Conservation (phyloP, 306 rosid genomes). For the barrel medic (Medicago truncatula) region MtrunA17r5.0-ANR NC_053044.1:53004501-53005000, state of each 20-base stretch:
- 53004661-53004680: constrained; percentile 37
- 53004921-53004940: constrained; percentile 42
- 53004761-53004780: constrained; percentile 27
- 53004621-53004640: constrained; percentile 51
- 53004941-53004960: constrained; percentile 48
- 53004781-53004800: constrained; percentile 24
- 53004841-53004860: constrained; percentile 49
- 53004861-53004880: constrained; percentile 75
- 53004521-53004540: constrained; percentile 36
- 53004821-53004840: constrained; percentile 8
- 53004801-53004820: constrained; percentile 45
- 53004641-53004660: constrained; percentile 58
- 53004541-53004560: constrained; percentile 36
- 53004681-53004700: background rate
- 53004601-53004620: constrained; percentile 51
- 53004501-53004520: background rate
- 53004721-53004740: constrained; percentile 49
- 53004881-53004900: constrained; percentile 58
- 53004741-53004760: constrained; percentile 65
- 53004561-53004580: constrained; percentile 52
- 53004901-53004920: constrained; percentile 45
- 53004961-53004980: constrained; percentile 45
- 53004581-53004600: constrained; percentile 40
- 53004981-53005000: constrained; percentile 64
- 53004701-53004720: background rate